Evolutionary conservation across 805 yeast genomes (phyloP), one percentile per base, ranked within the genome.

Genomic region (Yamadazyma phyllophila): DNA sequence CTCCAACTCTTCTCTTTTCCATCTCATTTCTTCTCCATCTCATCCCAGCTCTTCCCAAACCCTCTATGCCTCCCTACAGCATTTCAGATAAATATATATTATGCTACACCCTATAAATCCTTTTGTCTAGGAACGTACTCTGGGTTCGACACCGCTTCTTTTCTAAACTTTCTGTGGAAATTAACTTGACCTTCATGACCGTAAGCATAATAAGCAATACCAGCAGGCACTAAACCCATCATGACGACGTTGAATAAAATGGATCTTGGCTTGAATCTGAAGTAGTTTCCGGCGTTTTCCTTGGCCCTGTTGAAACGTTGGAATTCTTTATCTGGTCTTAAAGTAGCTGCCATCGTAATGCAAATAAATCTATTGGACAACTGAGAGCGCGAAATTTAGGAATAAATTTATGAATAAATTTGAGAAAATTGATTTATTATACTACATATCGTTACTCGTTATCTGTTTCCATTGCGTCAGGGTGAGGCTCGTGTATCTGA

Each of bases 291-390:
- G 32, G 60, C 53, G 50, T 60, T 65, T 51, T 71, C 76, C 51
- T 66, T 71, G 43, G 73, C 74, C 27, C 59, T 51, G 53, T 71
- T 71, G 60, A 71, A 71, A 50, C 64, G 62, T 54, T 69, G 71
- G 36, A 69, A 62, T 40, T 61, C 74, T 36, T 63, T 66, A 53
- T 71, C 77, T 48, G 73, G 74, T 59, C 55, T 65, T 50, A 71
- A 67, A 36, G 77, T 71, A 49, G 61, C 67, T 41, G 76, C 77
- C 77, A 71, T 71, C 17, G 36, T 37, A 37, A 37, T 37, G 40
- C 24, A 15, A 26, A 26, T 11, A 37, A 26, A 26, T 26, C 40
- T 37, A 37, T 37, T 37, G 40, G 40, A 37, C 36, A 32, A 32
- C 10, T 32, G 12, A 8, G 15, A 8, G 15, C 32, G 32, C 32